phyloP scores from a whole-genome alignment of 768 basidiomycete genomes.

The Russula dissimulans region DNA sequence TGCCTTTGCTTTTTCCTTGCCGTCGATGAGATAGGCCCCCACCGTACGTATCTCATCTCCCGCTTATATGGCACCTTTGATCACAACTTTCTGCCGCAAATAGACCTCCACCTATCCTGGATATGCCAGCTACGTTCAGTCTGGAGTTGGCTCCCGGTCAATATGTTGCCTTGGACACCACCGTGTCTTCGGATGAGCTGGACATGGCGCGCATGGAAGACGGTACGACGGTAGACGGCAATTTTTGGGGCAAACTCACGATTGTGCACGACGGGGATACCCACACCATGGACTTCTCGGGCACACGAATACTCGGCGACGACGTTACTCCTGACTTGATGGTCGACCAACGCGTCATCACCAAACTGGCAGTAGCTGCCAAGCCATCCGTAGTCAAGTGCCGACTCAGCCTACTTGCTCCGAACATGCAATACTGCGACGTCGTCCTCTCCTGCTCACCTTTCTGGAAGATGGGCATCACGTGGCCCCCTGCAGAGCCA shows the following conservation, averaged over 20 bases:
- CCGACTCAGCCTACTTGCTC: conserved; percentile 64
- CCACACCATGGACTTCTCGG: conserved; percentile 76
- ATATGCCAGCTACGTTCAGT: conserved; percentile 82
- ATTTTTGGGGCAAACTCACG: conserved; percentile 82
- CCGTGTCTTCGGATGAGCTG: conserved; percentile 65
- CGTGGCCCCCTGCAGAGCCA: conserved; percentile 72
- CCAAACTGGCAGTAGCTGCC: conserved; percentile 63
- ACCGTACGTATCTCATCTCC: conserved; percentile 33
- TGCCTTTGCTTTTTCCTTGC: not conserved
- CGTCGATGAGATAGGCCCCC: conserved; percentile 32
- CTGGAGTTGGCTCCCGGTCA: conserved; percentile 75
- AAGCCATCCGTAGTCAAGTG: conserved; percentile 72
- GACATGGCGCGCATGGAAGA: conserved; percentile 92
- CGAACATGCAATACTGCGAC: conserved; percentile 70
- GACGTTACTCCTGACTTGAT: conserved; percentile 59
- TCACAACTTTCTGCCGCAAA: not conserved
- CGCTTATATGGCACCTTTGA: not conserved
- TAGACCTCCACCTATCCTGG: conserved; percentile 62
- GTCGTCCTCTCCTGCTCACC: conserved; percentile 62
- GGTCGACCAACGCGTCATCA: conserved; percentile 70
- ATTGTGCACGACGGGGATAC: conserved; percentile 71
- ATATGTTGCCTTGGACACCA: conserved; percentile 71
- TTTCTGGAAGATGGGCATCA: conserved; percentile 64
- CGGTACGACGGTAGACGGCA: conserved; percentile 74
- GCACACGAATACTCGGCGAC: conserved; percentile 59